Base-by-base conservation (phyloP, 345 rosid species). In the Bruguiera gymnorhiza region DNA sequence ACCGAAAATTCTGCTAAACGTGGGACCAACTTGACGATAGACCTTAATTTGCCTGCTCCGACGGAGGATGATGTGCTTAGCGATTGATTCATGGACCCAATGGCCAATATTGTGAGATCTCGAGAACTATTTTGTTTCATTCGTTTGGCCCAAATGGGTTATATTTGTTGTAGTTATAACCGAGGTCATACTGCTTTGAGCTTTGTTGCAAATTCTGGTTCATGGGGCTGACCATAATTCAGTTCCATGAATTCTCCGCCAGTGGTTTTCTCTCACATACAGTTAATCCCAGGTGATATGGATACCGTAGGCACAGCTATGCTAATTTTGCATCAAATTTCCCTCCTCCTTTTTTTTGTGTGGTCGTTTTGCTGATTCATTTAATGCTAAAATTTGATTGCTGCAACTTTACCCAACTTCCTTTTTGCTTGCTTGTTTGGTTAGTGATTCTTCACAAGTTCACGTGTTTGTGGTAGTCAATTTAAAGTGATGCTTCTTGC, bases 11-110 rank as follows among this genome's bases (percentile, higher is more conserved):
- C 62, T 5, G 32, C 61, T 11, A 72, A 67, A 67, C 21, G 50
- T 2, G 69, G 66, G 19, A 34, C 18, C 69, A 67, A 6, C 18
- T 51, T 66, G 53, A 34, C 9, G 9, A 71, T 75, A 60, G 83
- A 79, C 75, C 83, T 79, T 53, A 79, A 79, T 79, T 60, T 75
- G 68, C 79, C 83, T 13, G 82, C 79, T 63, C 67, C 74, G 30
- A 54, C 24, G 62, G 83, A 75, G 37, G 83, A 79, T 15, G 83
- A 79, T 11, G 83, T 68, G 30, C 75, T 53, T 30, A 79, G 79
- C 26, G 79, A 74, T 5, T 74, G 43, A 67, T 37, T 34, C 57
- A 52, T 18, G 11, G 26, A 24, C 62, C 3, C 52, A 19, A 20
- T 21, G 59, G 5, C 23, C 26, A 54, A 21, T 21, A 70, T 54